Conservation (phyloP, 371 early-diverging fungal genomes). For the Sporodiniella umbellata region DNA sequence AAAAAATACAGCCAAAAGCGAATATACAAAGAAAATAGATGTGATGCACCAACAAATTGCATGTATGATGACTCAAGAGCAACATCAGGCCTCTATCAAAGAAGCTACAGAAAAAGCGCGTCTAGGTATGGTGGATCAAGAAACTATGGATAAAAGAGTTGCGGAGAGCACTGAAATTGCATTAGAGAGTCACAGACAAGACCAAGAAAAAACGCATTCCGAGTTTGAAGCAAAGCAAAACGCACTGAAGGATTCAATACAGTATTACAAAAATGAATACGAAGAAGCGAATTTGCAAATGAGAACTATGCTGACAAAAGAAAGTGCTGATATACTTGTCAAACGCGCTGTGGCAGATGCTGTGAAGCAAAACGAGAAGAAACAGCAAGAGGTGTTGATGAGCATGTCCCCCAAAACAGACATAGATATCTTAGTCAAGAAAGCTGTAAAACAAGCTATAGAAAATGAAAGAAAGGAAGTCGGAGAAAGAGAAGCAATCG, state of each 20-base stretch:
- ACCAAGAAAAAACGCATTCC: not conserved
- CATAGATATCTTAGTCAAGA: constrained; percentile 6
- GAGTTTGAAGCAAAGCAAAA: constrained; percentile 5
- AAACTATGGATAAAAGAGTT: too few species aligned
- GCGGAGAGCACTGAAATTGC: too few species aligned
- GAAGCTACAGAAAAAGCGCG: too few species aligned
- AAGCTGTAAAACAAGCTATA: constrained; percentile 13
- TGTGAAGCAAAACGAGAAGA: constrained; percentile 7
- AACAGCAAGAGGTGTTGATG: constrained; percentile 6
- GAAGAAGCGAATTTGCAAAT: constrained; percentile 10
- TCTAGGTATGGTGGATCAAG: too few species aligned
- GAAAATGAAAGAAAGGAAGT: constrained; percentile 18
- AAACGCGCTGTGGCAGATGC: constrained; percentile 17
- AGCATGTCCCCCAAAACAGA: constrained; percentile 18
- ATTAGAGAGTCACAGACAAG: too few species aligned
- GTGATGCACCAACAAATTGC: too few species aligned
- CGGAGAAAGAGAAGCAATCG: constrained; percentile 11
- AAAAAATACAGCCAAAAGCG: not conserved
- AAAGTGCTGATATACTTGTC: constrained; percentile 13
- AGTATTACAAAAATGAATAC: constrained; percentile 14
- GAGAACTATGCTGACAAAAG: constrained; percentile 14
- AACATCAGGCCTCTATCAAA: too few species aligned
- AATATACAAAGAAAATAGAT: not conserved
- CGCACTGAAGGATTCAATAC: not conserved
- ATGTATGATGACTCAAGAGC: too few species aligned